These are phyloP conservation scores for Zizania palustris DNA, from an alignment of 202 grass and related monocot genomes.

Conservation along the genomic window DNA sequence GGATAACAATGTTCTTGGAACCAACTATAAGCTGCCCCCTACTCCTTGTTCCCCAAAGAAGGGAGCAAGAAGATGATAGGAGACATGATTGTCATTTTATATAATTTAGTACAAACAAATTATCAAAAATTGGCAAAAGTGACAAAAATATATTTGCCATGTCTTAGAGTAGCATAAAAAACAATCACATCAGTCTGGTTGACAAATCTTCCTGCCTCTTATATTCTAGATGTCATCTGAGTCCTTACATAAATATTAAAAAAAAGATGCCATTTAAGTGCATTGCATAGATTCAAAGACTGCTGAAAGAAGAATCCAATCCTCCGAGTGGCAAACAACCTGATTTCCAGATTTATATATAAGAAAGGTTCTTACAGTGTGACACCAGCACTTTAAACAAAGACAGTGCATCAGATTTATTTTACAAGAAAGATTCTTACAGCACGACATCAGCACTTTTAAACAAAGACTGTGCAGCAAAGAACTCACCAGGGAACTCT, in stretches of 20 bases:
- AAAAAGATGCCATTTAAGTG: neutral
- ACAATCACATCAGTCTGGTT: neutral
- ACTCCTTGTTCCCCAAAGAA: neutral
- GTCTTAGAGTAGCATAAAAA: neutral
- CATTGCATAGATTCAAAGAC: neutral
- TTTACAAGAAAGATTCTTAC: constrained; percentile 2
- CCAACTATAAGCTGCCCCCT: neutral
- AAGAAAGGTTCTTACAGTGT: neutral
- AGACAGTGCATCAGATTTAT: neutral
- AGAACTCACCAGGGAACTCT: constrained; percentile 43
- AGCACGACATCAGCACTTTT: neutral
- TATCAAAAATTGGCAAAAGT: neutral
- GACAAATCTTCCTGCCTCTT: neutral
- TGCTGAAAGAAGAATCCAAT: neutral
- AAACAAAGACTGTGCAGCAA: neutral
- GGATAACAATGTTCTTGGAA: neutral
- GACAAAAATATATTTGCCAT: neutral
- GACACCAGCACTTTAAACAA: constrained; percentile 1
- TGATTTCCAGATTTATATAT: constrained; percentile 8
- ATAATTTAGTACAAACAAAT: neutral
- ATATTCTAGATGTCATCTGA: neutral
- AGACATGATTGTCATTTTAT: neutral
- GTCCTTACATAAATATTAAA: too few relatives aligned
- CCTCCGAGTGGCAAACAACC: neutral
- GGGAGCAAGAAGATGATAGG: neutral